Evolutionary conservation across 768 basidiomycete genomes (phyloP).

Genomic region (Phylloporus rhodoxanthus): DNA sequence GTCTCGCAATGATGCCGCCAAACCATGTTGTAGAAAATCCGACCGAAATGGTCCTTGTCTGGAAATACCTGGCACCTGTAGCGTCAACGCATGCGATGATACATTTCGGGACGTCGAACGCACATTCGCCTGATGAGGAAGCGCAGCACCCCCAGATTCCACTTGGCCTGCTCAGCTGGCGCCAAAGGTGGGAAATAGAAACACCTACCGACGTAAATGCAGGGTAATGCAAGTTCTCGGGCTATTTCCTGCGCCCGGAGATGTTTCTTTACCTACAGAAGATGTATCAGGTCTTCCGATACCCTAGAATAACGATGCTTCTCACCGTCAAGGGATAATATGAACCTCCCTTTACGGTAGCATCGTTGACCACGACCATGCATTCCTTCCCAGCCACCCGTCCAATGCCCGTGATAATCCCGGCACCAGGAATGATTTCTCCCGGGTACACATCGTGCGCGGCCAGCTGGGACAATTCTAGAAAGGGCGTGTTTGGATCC

Average conservation of each 20-base stretch:
- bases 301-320: neutral
- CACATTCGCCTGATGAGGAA: slow-evolving; percentile 86
- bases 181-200: neutral
- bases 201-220: slow-evolving; percentile 80
- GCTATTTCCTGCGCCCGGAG: slow-evolving; percentile 92
- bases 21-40: slow-evolving; percentile 98
- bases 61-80: slow-evolving; percentile 61
- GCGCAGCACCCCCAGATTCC: slow-evolving; percentile 89
- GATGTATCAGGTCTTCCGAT: neutral
- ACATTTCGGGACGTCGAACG: neutral
- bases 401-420: slow-evolving; percentile 83
- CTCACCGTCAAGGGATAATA: slow-evolving; percentile 82
- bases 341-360: slow-evolving; percentile 88
- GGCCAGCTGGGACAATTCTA: slow-evolving; percentile 82
- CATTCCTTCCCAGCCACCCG: slow-evolving; percentile 78
- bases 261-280: slow-evolving; percentile 82
- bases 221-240: slow-evolving; percentile 83
- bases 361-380: slow-evolving; percentile 89
- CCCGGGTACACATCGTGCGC: slow-evolving; percentile 81
- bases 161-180: slow-evolving; percentile 41
- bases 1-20: slow-evolving; percentile 1
- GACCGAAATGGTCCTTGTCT: slow-evolving; percentile 91
- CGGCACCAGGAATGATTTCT: slow-evolving; percentile 77
- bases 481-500: slow-evolving; percentile 83
- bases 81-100: slow-evolving; percentile 1